Evolutionary conservation across 2,329 filamentous ascomycete genomes (phyloP).

Genomic region (Eurotiales sp.): DNA sequence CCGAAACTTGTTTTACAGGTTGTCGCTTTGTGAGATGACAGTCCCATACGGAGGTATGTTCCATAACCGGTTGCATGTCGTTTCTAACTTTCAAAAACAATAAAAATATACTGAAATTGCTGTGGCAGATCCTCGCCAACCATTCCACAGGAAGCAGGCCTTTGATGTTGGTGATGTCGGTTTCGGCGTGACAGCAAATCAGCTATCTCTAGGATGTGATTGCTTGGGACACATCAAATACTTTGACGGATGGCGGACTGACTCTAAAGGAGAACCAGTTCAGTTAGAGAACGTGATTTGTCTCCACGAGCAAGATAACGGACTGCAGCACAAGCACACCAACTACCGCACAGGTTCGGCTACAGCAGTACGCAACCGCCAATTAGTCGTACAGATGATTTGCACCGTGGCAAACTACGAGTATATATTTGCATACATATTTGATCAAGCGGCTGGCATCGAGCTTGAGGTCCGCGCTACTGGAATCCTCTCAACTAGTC

Average conservation of each 20-base stretch:
- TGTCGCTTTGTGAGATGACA: constrained; percentile 66
- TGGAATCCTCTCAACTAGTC: constrained; percentile 63
- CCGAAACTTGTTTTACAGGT: constrained; percentile 63
- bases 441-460: constrained; percentile 67
- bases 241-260: constrained; percentile 59
- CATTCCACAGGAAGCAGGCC: constrained; percentile 66
- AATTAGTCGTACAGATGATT: constrained; percentile 66
- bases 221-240: constrained; percentile 66
- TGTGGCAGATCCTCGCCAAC: constrained; percentile 56
- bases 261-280: constrained; percentile 42
- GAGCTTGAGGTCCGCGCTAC: constrained; percentile 67
- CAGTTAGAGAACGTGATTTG: constrained; percentile 63
- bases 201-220: constrained; percentile 66
- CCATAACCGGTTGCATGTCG: constrained; percentile 6
- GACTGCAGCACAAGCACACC: constrained; percentile 68
- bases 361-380: constrained; percentile 60
- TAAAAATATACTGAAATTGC: neutral
- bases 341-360: constrained; percentile 65
- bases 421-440: constrained; percentile 68
- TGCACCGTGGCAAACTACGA: constrained; percentile 71
- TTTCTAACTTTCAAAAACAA: too few species aligned
- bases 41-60: constrained; percentile 37
- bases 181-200: constrained; percentile 65
- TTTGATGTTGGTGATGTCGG: constrained; percentile 68
- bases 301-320: constrained; percentile 67